Conservation (phyloP, 1,139 yeast species). For the Yamadazyma atlantica region DNA sequence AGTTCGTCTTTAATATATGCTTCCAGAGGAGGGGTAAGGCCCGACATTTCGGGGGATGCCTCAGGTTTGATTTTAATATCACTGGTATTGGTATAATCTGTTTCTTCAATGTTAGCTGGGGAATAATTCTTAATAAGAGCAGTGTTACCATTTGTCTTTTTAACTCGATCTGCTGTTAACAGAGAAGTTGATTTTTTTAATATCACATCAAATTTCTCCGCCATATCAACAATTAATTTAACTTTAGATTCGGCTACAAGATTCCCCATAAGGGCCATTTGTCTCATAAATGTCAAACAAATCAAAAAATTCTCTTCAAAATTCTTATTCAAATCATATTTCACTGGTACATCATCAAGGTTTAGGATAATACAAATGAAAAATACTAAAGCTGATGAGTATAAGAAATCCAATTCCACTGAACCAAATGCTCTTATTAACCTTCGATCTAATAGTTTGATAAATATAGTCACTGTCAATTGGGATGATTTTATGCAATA, state of each 20-base stretch:
- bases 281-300: slow-evolving; percentile 20
- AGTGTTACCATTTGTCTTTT: background rate
- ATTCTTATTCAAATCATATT: slow-evolving; percentile 8
- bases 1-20: background rate
- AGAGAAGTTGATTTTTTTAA: slow-evolving; percentile 1
- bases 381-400: slow-evolving; percentile 22
- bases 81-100: background rate
- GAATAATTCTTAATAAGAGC: background rate
- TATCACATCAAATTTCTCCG: slow-evolving; percentile 12
- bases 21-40: background rate
- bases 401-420: slow-evolving; percentile 28
- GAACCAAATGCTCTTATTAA: slow-evolving; percentile 25
- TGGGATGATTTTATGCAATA: slow-evolving; percentile 24
- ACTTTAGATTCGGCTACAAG: slow-evolving; percentile 25
- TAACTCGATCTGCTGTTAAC: slow-evolving; percentile 2
- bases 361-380: slow-evolving; percentile 23
- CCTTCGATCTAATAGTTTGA: slow-evolving; percentile 19
- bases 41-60: too few species aligned
- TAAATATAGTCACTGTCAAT: slow-evolving; percentile 25
- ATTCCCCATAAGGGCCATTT: slow-evolving; percentile 26
- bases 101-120: background rate
- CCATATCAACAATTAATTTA: slow-evolving; percentile 19
- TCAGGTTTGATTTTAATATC: background rate
- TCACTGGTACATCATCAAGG: slow-evolving; percentile 5
- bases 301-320: slow-evolving; percentile 22